A percentile compares a stretch with the other conserved stretches of the same genome.
Conservation (phyloP, 2,329 filamentous ascomycete genomes). For the Aspergillus pseudonomiae region DNA sequence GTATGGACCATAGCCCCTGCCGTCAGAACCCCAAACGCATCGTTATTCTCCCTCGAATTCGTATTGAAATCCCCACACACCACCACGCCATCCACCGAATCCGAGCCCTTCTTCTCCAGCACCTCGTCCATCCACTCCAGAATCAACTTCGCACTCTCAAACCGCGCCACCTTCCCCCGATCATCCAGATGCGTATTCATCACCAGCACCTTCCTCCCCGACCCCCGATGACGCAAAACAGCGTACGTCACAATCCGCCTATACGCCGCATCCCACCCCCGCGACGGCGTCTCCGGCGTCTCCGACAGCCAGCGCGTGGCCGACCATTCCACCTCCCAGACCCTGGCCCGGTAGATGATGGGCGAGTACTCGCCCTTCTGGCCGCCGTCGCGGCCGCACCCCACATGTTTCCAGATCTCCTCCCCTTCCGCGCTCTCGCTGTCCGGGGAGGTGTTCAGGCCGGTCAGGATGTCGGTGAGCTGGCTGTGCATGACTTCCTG, state of each 20-base stretch:
- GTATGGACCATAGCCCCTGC: not conserved
- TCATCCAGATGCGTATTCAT: conserved; percentile 4
- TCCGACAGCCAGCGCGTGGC: not conserved
- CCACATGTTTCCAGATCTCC: not conserved
- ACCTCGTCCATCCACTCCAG: not conserved
- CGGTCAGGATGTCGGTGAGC: not conserved
- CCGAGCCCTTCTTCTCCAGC: not conserved
- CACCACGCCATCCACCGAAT: not conserved
- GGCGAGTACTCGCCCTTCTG: conserved; percentile 4
- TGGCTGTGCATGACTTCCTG: not conserved
- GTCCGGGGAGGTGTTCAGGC: not conserved
- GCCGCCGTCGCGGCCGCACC: not conserved
- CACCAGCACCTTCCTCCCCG: not conserved
- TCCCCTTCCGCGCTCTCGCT: not conserved
- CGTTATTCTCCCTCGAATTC: not conserved
- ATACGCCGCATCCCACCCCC: conserved; percentile 4
- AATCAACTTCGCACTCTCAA: conserved; percentile 6
- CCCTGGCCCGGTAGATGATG: not conserved
- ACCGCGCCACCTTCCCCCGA: not conserved
- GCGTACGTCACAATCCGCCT: not conserved
- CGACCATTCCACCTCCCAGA: not conserved
- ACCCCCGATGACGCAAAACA: not conserved
- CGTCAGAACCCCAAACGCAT: not conserved
- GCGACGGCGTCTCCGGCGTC: not conserved
- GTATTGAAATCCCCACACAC: conserved; percentile 2